Base-by-base conservation (phyloP, 1,284 basidiomycete genomes). In the Ceraceosorus bombacis region DNA sequence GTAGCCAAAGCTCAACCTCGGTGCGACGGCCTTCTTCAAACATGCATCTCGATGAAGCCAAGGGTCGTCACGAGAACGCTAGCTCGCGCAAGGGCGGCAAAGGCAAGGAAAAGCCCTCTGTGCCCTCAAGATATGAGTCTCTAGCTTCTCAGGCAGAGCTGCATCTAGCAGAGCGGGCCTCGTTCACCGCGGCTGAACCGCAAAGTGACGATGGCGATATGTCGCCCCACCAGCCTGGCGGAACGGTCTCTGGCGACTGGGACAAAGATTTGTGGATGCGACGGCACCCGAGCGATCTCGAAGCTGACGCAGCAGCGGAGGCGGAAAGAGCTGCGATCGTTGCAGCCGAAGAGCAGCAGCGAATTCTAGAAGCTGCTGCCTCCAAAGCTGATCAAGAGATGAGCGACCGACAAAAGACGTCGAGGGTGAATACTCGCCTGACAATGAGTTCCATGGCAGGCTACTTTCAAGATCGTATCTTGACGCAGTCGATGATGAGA, bases 361-460 rank as follows among this genome's bases (percentile, higher is more conserved):
- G 54, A 39, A 52, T 43, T 10, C 55, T 71, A 3, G 62, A 65
- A 55, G 53, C 64, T 41, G 65, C 63, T 6, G 64, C 67, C 4
- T 61, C 63, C 17, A 66, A 62, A 8, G 67, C 67, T 1, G 69
- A 71, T 49, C 53, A 41, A 36, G 51, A 46, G 49, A 36, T 38
- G 10, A 65, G 57, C 48, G 65, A 64, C 54, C 61, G 64, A 37
- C 57, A 63, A 40, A 67, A 63, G 51, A 62, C 55, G 5, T 62
- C 58, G 4, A 64, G 60, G 9, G 84, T 91, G 70, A 88, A 88
- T 27, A 92, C 90, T 4, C 82, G 90, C 52, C 80, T 97, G 69
- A 94, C 94, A 0, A 96, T 98, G 91, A 95, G 93, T 2, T 92
- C 89, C 72, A 84, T 93, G 54, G 89, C 89, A 15, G 92, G 90